Conservation (phyloP, 2,329 filamentous ascomycete species). For the Aspergillus nomiae region DNA sequence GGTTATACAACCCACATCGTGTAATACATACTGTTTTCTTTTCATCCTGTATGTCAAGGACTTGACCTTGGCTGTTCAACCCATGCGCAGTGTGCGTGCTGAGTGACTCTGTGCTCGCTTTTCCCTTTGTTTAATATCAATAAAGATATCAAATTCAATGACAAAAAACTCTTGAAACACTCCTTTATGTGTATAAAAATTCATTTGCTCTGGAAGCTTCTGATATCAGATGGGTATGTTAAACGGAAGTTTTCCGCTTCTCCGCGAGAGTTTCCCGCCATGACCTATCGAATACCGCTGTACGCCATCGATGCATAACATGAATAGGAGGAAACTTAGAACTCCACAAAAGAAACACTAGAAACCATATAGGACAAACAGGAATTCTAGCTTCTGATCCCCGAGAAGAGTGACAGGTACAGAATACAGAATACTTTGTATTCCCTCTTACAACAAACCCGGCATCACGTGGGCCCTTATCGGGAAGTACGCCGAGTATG, state of each 20-base stretch:
- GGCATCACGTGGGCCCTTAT: conserved; percentile 12
- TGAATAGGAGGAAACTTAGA: not conserved
- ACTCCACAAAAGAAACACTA: not conserved
- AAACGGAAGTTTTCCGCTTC: conserved; percentile 8
- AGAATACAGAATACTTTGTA: too few species aligned
- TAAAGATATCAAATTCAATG: conserved; percentile 1
- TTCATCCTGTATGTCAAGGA: conserved; percentile 6
- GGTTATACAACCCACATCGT: conserved; percentile 13
- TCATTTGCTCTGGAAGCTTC: too few species aligned
- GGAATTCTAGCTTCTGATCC: not conserved
- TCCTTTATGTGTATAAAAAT: not conserved
- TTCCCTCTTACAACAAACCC: not conserved
- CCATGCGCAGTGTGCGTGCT: not conserved
- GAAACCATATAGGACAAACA: not conserved
- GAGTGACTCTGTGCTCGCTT: not conserved
- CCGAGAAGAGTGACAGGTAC: not conserved
- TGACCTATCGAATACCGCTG: not conserved
- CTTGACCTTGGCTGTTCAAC: not conserved
- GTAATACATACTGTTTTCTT: conserved; percentile 12
- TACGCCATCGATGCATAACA: not conserved
- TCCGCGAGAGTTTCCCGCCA: conserved; percentile 9
- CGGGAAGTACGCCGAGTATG: not conserved
- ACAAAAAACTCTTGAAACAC: not conserved
- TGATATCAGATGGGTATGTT: not conserved
- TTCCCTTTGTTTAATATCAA: not conserved